Evolutionary conservation across 768 basidiomycete genomes (phyloP), one percentile per base, ranked within the genome.

Genomic region (Mycena rebaudengoi): DNA sequence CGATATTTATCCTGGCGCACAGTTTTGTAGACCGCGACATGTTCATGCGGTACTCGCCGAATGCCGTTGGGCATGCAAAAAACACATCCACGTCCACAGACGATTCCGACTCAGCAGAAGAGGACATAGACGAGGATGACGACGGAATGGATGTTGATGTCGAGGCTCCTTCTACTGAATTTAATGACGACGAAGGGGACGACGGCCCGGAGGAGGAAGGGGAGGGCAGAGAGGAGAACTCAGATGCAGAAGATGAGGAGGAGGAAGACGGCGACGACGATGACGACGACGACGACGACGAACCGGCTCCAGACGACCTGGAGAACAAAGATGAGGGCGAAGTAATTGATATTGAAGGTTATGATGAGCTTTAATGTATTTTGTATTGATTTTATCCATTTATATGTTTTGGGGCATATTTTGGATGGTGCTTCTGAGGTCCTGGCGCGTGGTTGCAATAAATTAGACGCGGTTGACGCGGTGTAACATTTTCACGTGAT

Each of bases 1-100:
- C 23, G 3, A 29, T 13, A 29, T 25, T 21, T 40, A 48, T 23
- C 50, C 45, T 44, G 26, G 46, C 8, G 33, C 30, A 1, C 39
- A 83, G 81, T 6, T 81, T 81, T 62, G 76, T 76, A 16, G 79
- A 82, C 58, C 69, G 76, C 3, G 74, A 58, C 39, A 83, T 79
- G 79, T 62, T 78, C 16, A 75, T 78, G 72, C 70, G 75, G 11
- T 78, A 69, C 58, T n/a, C n/a, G 48, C 35, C 35, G 35, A 37
- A 37, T 37, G 79, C 73, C 2, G 56, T 79, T 30, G 78, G 79
- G 20, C 75, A 79, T 35, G 35, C 39, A 40, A 30, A 3, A 28
- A 13, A 18, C 18, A n/a, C 39, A 14, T 10, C 29, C 14, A 12
- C 14, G 28, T 10, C n/a, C 8, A 16, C 32, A 2, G 21, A 8